phyloP scores from a whole-genome alignment of 2,329 filamentous ascomycete species.

The Neonectria ditissima region DNA sequence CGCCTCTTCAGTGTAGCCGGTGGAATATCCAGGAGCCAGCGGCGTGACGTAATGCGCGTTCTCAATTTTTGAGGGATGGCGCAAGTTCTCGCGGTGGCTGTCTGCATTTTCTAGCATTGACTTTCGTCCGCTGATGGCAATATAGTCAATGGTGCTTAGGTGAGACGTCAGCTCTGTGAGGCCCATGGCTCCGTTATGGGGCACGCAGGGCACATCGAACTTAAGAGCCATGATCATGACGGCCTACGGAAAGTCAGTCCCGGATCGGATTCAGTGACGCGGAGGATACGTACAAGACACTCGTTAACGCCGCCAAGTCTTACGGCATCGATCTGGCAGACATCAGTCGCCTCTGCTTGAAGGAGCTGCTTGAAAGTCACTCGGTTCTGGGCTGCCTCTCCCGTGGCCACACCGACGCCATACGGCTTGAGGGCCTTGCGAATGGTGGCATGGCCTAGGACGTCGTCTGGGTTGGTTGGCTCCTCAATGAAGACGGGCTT shows the following conservation, averaged over 20 bases:
- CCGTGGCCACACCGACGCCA: constrained; percentile 87
- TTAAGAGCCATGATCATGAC: constrained; percentile 90
- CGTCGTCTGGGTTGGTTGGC: constrained; percentile 89
- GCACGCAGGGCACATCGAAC: constrained; percentile 83
- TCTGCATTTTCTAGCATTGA: constrained; percentile 92
- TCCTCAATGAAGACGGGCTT: constrained; percentile 96
- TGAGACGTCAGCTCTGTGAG: constrained; percentile 95
- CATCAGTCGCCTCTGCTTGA: constrained; percentile 81
- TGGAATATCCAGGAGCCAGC: constrained; percentile 72
- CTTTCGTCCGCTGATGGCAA: constrained; percentile 83
- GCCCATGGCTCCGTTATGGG: constrained; percentile 89
- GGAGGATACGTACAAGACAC: constrained; percentile 64
- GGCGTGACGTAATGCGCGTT: constrained; percentile 92
- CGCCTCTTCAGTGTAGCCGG: constrained; percentile 89
- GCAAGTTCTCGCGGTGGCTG: constrained; percentile 92
- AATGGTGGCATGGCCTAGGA: constrained; percentile 87
- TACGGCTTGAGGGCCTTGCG: constrained; percentile 80
- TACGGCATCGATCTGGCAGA: constrained; percentile 92
- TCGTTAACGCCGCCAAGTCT: constrained; percentile 92
- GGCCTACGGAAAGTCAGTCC: constrained; percentile 55
- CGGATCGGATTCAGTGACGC: neutral
- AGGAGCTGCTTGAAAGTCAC: constrained; percentile 95
- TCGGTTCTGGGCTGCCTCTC: constrained; percentile 95
- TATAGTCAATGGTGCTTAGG: constrained; percentile 91
- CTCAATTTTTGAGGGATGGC: constrained; percentile 81